Evolutionary conservation across 2,329 filamentous ascomycete species (phyloP).

Genomic region (Didymella glomerata): DNA sequence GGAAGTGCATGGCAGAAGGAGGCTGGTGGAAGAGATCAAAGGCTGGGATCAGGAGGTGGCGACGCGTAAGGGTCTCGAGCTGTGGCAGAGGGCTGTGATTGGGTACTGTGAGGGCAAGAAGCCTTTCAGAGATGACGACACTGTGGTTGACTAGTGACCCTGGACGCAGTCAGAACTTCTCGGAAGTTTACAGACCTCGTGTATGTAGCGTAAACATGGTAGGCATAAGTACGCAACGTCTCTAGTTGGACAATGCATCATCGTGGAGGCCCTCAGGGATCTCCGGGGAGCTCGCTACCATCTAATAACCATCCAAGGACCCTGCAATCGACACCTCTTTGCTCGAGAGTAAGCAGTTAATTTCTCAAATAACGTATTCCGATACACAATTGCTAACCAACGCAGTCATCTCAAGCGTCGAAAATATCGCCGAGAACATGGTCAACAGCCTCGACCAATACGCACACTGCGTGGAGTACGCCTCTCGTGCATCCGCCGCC

Average conservation of each 20-base stretch:
- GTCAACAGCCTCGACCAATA: background rate
- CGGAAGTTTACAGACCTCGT: too few species aligned
- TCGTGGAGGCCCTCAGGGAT: background rate
- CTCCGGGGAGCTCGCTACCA: background rate
- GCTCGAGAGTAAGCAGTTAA: background rate
- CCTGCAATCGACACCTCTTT: background rate
- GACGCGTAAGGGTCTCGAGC: conserved; percentile 1
- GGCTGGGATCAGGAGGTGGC: conserved; percentile 27
- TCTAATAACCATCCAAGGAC: too few species aligned
- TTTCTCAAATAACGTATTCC: background rate
- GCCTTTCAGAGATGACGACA: background rate
- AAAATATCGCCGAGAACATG: background rate
- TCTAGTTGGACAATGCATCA: background rate
- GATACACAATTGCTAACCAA: background rate
- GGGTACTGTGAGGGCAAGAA: conserved; percentile 12
- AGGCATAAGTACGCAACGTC: background rate
- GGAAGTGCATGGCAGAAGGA: conserved; percentile 14
- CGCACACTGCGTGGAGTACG: background rate
- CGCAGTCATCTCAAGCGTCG: background rate
- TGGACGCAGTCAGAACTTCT: background rate
- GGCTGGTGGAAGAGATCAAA: conserved; percentile 32
- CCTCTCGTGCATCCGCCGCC: too few species aligned
- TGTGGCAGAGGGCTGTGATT: conserved; percentile 9
- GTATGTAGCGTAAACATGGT: background rate
- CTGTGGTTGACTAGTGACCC: background rate